Evolutionary conservation across 2,329 filamentous ascomycete genomes (phyloP).

Genomic region (Cladosporium austrohemisphaericum): DNA sequence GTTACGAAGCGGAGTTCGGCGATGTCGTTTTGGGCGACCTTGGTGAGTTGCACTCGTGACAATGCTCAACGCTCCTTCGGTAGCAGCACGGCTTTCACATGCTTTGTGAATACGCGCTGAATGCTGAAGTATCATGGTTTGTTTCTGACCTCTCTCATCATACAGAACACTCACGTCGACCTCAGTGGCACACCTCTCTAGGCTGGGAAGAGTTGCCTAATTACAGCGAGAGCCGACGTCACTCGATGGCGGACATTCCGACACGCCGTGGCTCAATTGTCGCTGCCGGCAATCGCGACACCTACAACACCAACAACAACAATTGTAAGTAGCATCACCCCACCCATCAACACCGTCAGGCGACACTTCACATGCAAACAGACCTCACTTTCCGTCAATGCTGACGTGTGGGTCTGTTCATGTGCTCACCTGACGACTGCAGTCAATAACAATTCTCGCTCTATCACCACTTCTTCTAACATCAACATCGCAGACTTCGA

Average conservation of each 20-base stretch:
- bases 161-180: conserved; percentile 22
- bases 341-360: not conserved
- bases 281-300: not conserved
- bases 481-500: conserved; percentile 5
- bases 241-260: conserved; percentile 63
- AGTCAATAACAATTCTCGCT: not conserved
- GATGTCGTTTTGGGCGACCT: conserved; percentile 28
- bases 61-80: no score
- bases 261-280: conserved; percentile 35
- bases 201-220: conserved; percentile 61
- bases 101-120: no score
- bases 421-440: conserved; percentile 5
- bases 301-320: not conserved
- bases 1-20: conserved; percentile 28
- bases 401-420: not conserved
- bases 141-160: not conserved
- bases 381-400: conserved; percentile 18
- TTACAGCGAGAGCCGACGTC: conserved; percentile 69
- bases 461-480: conserved; percentile 2
- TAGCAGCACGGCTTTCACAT: not conserved
- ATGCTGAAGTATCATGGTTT: no score
- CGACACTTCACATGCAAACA: conserved; percentile 12
- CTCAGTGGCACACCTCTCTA: conserved; percentile 67
- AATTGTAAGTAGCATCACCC: not conserved
- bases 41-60: no score